Base-by-base conservation (phyloP, 2,329 filamentous ascomycete species). In the Penicillium corylophilum region DNA sequence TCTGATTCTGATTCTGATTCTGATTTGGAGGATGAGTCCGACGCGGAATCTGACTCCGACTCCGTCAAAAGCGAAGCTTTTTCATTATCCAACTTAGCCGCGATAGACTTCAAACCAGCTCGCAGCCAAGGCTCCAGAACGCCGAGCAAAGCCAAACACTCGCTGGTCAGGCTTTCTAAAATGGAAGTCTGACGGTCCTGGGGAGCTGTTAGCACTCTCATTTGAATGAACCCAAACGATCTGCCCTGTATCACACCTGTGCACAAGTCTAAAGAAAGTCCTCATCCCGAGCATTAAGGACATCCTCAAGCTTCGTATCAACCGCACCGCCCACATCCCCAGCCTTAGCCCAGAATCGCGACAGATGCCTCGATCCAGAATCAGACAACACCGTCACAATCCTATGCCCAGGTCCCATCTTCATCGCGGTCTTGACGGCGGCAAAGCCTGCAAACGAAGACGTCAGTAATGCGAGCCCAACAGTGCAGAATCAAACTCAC, bases 291-390 rank as follows among this genome's bases (percentile, higher is more conserved):
- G 69, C 71, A 60, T 74, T 71, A 45, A 78, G 57, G 36, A 79
- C 71, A 55, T 77, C 74, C 44, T 76, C 72, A 39, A 79, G 64
- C 53, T 71, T 77, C 7, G 73, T 78, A 53, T 74, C 72, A 35
- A 70, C 64, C 12, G 71, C 71, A 18, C 71, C 75, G 31, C 74
- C 77, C 47, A 79, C 70, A 59, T 76, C 70, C 28, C 77, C 77
- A 41, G 76, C 75, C 53, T 72, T 69, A 16, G 73, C 71, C 77
- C 77, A 79, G 61, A 79, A 79, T 47, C 76, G 74, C n/a, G 77
- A 79, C n/a, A 79, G 63, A 64, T 79, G 77, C 43, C 77, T 69
- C 41, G 75, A 74, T 4, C 77, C 77, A n/a, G 76, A 79, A 59
- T 79, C 77, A 40, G 76, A 79, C 40, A 79, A 61, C 15, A 79